These are phyloP conservation scores for Taiwanofungus camphoratus DNA, from an alignment of 1,284 basidiomycete species.

Conservation along the genomic window DNA sequence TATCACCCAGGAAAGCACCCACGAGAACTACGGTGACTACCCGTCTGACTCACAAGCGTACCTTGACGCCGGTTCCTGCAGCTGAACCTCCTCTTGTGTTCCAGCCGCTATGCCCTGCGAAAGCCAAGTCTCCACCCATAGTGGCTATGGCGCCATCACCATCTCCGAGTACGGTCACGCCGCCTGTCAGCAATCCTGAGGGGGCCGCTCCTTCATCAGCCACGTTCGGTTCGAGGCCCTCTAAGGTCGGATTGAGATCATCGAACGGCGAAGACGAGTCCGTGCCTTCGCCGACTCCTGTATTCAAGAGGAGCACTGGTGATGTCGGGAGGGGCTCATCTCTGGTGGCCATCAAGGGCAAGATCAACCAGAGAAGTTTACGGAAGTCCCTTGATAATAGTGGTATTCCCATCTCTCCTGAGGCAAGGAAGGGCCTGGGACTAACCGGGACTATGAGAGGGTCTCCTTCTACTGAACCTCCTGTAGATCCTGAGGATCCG, in stretches of 20 bases:
- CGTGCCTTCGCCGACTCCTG: slow-evolving; percentile 33
- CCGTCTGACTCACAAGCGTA: slow-evolving; percentile 42
- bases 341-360: slow-evolving; percentile 12
- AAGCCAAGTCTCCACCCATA: slow-evolving; percentile 18
- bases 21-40: slow-evolving; percentile 19
- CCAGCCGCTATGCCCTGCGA: slow-evolving; percentile 51
- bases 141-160: slow-evolving; percentile 15
- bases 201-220: slow-evolving; percentile 15
- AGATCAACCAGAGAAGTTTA: too few species aligned
- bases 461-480: slow-evolving; percentile 34
- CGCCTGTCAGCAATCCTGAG: slow-evolving; percentile 6
- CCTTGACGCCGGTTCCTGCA: slow-evolving; percentile 48
- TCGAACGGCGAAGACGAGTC: slow-evolving; percentile 25
- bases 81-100: slow-evolving; percentile 47
- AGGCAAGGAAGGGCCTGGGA: slow-evolving; percentile 47
- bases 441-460: slow-evolving; percentile 61
- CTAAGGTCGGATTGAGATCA: slow-evolving; percentile 24
- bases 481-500: slow-evolving; percentile 50
- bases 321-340: slow-evolving; percentile 25
- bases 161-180: slow-evolving; percentile 9
- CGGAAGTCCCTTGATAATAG: too few species aligned
- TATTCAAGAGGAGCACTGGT: slow-evolving; percentile 39
- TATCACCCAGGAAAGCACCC: slow-evolving; percentile 39
- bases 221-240: slow-evolving; percentile 45
- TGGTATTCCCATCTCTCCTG: slow-evolving; percentile 38